Evolutionary conservation across 2,329 filamentous ascomycete genomes (phyloP).

Genomic region (Clonostachys byssicola): DNA sequence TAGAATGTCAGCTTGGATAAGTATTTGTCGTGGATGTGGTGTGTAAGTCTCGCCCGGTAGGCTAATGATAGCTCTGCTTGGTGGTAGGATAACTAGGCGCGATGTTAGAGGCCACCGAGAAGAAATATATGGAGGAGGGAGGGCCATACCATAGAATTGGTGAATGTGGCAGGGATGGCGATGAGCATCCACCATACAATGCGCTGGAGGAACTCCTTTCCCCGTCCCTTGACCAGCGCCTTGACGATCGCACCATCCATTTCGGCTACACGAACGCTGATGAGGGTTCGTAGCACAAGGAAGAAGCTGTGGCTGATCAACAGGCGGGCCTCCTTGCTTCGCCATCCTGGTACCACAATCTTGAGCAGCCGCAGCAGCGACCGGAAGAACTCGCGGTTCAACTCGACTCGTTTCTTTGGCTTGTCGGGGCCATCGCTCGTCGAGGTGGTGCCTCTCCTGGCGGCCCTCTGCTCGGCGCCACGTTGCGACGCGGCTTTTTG

Average conservation of each 20-base stretch:
- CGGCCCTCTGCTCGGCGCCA: constrained; percentile 52
- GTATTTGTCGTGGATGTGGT: constrained; percentile 92
- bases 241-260: constrained; percentile 93
- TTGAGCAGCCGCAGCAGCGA: constrained; percentile 72
- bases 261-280: constrained; percentile 93
- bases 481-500: constrained; percentile 80
- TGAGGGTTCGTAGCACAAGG: constrained; percentile 81
- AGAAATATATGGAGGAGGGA: no score
- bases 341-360: constrained; percentile 89
- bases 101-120: neutral
- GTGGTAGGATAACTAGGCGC: constrained; percentile 78
- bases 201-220: constrained; percentile 81
- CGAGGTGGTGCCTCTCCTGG: constrained; percentile 43
- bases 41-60: constrained; percentile 90
- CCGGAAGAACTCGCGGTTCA: constrained; percentile 79
- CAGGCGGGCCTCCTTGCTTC: constrained; percentile 81
- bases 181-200: constrained; percentile 99
- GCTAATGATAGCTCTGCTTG: constrained; percentile 91
- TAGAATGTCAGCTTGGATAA: constrained; percentile 98
- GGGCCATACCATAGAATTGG: constrained; percentile 85
- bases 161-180: constrained; percentile 92
- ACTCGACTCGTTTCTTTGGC: constrained; percentile 76
- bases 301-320: constrained; percentile 92
- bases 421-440: constrained; percentile 13
- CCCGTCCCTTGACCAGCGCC: constrained; percentile 84